Evolutionary conservation across 1,139 yeast species (phyloP).

Genomic region (Suhomyces terraborum): DNA sequence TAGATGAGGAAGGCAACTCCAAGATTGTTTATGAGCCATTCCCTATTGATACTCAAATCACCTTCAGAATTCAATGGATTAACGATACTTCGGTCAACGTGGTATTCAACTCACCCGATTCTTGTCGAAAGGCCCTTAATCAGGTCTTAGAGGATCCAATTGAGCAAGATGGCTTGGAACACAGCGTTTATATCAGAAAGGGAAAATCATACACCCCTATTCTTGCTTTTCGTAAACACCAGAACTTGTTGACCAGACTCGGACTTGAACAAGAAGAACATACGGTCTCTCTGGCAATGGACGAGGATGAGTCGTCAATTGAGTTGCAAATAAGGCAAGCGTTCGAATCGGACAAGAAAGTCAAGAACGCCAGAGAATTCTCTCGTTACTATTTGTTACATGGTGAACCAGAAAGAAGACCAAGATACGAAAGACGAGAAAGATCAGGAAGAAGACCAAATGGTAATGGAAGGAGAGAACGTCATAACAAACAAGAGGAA

Average conservation of each 20-base stretch:
- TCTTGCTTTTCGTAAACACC: constrained; percentile 39
- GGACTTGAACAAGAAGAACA: constrained; percentile 22
- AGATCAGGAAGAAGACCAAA: constrained; percentile 11
- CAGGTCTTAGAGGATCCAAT: constrained; percentile 4
- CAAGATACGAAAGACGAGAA: constrained; percentile 26
- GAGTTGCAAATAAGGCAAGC: constrained; percentile 53
- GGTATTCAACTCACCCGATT: constrained; percentile 50
- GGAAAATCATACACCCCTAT: constrained; percentile 43
- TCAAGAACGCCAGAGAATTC: constrained; percentile 56
- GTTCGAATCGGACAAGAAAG: constrained; percentile 56
- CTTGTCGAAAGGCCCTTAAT: constrained; percentile 42
- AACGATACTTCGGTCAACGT: constrained; percentile 62
- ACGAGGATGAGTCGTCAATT: constrained; percentile 46
- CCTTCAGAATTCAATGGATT: constrained; percentile 66
- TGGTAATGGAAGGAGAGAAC: constrained; percentile 11
- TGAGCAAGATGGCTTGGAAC: constrained; percentile 17
- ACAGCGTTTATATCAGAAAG: constrained; percentile 36
- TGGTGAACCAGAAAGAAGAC: constrained; percentile 66
- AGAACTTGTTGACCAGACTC: constrained; percentile 33
- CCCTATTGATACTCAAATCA: constrained; percentile 32
- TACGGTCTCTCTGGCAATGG: constrained; percentile 32
- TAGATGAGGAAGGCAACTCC: constrained; percentile 17
- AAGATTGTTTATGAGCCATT: constrained; percentile 24
- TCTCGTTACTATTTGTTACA: constrained; percentile 70
- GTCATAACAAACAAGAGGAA: constrained; percentile 1